Evolutionary conservation across 2,329 filamentous ascomycete species (phyloP).

Genomic region (Zarea fungicola): DNA sequence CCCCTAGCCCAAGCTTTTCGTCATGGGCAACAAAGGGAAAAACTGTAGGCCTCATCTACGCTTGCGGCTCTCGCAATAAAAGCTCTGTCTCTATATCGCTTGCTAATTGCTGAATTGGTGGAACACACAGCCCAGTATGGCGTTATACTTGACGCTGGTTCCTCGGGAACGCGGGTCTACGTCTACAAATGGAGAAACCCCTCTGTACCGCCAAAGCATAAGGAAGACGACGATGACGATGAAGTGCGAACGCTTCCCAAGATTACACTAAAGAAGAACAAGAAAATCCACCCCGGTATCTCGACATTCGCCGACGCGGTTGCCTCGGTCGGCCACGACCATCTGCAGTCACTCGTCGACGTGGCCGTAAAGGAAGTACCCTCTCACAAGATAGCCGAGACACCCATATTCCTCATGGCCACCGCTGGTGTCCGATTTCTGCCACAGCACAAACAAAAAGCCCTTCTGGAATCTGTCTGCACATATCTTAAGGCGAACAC

Average conservation of each 20-base stretch:
- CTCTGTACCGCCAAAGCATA: constrained; percentile 50
- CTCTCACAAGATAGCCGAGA: constrained; percentile 68
- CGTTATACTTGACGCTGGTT: constrained; percentile 94
- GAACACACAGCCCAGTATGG: constrained; percentile 64
- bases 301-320: constrained; percentile 82
- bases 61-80: neutral
- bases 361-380: constrained; percentile 80
- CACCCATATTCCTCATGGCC: constrained; percentile 90
- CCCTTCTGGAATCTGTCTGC: constrained; percentile 74
- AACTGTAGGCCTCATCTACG: constrained; percentile 24
- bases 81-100: neutral
- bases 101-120: neutral
- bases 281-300: constrained; percentile 90
- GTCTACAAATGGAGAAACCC: constrained; percentile 91
- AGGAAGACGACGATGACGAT: constrained; percentile 27
- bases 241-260: constrained; percentile 64
- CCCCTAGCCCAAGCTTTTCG: neutral
- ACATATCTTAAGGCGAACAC: constrained; percentile 73
- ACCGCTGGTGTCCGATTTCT: constrained; percentile 93
- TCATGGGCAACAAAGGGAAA: constrained; percentile 20
- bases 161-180: constrained; percentile 91
- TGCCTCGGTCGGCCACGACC: constrained; percentile 70
- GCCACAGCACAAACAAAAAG: constrained; percentile 63
- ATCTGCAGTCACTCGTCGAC: constrained; percentile 72
- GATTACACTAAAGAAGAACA: constrained; percentile 78